These are phyloP conservation scores for Avena insularis DNA, from an alignment of 176 grass and related monocot species.

Conservation along the genomic window DNA sequence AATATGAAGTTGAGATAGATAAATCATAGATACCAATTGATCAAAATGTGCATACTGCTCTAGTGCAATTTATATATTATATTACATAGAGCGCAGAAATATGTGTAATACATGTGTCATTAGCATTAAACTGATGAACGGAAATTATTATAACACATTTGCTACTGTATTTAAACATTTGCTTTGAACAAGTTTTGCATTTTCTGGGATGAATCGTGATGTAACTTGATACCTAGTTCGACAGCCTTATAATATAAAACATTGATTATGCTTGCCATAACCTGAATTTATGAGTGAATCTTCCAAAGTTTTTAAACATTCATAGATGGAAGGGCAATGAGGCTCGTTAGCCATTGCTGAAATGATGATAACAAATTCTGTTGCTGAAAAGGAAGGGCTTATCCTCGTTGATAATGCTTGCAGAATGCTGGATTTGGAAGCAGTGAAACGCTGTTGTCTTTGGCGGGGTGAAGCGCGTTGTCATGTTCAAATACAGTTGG, in stretches of 20 bases:
- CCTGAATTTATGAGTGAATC: neutral
- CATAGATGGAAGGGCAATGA: neutral
- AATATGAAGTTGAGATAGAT: slow-evolving; percentile 14
- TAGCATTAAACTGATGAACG: neutral
- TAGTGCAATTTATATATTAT: neutral
- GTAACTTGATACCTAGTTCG: neutral
- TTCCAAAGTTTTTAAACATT: neutral
- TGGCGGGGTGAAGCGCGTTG: neutral
- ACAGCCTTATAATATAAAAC: neutral
- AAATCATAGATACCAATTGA: neutral
- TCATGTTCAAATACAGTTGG: neutral
- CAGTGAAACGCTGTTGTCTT: neutral
- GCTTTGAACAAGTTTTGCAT: neutral
- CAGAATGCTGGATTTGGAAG: neutral
- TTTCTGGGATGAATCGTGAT: neutral
- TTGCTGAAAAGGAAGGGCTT: neutral
- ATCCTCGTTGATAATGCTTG: neutral
- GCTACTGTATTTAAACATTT: slow-evolving; percentile 6
- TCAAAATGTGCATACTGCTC: neutral
- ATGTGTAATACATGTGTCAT: neutral
- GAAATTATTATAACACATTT: neutral
- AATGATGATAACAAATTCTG: neutral
- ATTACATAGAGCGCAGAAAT: neutral
- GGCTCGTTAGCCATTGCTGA: neutral
- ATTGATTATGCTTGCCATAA: neutral